Conservation (phyloP, 176 grass and related monocot species). For the Musa beccarii region DNA sequence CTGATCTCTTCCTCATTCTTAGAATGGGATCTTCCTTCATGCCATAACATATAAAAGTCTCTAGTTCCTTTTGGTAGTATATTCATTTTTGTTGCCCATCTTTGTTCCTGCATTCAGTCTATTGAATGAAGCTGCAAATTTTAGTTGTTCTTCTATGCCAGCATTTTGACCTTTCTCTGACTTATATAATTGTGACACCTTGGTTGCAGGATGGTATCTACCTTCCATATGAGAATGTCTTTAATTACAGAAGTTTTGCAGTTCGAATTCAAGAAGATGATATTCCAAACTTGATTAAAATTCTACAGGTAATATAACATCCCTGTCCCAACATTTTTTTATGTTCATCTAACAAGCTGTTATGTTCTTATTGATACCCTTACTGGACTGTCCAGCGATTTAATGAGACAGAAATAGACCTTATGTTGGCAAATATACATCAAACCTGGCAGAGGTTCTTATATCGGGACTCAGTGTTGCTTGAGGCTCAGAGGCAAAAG, state of each 20-base stretch:
- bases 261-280: slow-evolving; percentile 82
- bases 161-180: not conserved
- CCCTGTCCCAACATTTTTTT: not conserved
- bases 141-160: no score
- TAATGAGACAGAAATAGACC: slow-evolving; percentile 70
- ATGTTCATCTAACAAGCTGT: not conserved
- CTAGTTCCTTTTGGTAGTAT: not conserved
- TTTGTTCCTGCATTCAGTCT: not conserved
- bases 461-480: slow-evolving; percentile 75
- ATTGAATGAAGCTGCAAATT: not conserved
- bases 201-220: slow-evolving; percentile 80
- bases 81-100: not conserved
- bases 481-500: slow-evolving; percentile 76
- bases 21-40: not conserved
- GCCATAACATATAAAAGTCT: not conserved
- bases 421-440: slow-evolving; percentile 82
- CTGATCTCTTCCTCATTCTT: not conserved
- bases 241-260: slow-evolving; percentile 78
- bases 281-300: slow-evolving; percentile 62
- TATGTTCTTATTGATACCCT: slow-evolving; percentile 4
- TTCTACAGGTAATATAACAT: slow-evolving; percentile 40
- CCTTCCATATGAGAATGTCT: slow-evolving; percentile 80
- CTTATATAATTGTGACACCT: not conserved
- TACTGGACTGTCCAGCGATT: slow-evolving; percentile 30
- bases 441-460: slow-evolving; percentile 84